Evolutionary conservation across 2,329 filamentous ascomycete species (phyloP), one percentile per base, ranked within the genome.

Genomic region (Microthyrium microscopicum): DNA sequence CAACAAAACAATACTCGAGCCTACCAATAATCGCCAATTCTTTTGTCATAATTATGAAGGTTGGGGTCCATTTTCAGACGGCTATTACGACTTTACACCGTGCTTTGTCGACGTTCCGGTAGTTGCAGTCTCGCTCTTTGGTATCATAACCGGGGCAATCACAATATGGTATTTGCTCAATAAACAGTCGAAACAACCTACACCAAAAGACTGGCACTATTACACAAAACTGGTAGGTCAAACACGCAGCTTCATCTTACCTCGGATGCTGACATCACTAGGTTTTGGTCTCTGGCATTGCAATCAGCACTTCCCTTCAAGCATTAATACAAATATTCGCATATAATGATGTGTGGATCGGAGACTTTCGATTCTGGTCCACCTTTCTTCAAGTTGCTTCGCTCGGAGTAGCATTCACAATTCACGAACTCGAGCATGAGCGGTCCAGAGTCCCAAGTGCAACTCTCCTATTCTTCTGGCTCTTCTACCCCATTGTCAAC

Each of bases 361-460:
- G 16, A 21, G 33, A 35, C 12, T 35, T 35, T 20, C 28, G 33
- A 15, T 35, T 35, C 18, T 35, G 33, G 33, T 13, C 33, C 12
- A 35, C 33, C 2, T 20, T 35, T 13, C 13, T 35, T 11, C 33
- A 35, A 13, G 25, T 35, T 22, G 4, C 26, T 18, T 35, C 33
- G n/a, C 21, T 30, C 3, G 26, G 33, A 11, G 15, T 19, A 6
- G 17, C 29, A 12, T 35, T 35, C 15, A n/a, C 26, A 15, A 15
- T 35, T 19, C 33, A 35, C 19, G 33, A 35, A 30, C n/a, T 35
- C 9, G 33, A 35, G 18, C 33, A 35, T 28, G 33, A 35, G 21
- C 24, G 33, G 15, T 18, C 24, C 8, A 20, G 33, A 21, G 33
- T 35, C 17, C 33, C 33, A 12, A 29, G 22, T 18, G 33, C 25